Evolutionary conservation across 345 rosid species (phyloP), one percentile per base, ranked within the genome.

Genomic region (Aurinia saxatilis): DNA sequence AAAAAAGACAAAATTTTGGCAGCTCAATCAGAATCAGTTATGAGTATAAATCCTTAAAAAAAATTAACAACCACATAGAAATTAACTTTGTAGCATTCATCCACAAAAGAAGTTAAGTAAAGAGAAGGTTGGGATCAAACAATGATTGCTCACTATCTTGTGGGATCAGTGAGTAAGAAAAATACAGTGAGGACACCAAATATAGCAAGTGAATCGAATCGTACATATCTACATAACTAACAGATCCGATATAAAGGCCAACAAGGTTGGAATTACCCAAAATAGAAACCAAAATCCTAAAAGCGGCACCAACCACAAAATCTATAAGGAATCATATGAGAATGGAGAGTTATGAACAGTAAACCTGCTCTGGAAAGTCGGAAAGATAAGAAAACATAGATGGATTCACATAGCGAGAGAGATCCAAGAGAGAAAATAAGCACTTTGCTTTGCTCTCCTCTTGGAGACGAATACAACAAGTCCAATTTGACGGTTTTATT

Each of bases 171-270:
- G 70, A 49, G 0, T 3, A 13, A 11, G 5, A 45, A 3, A 6
- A 10, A 1, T 13, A 3, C 7, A n/a, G n/a, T 30, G 23, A 72
- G 36, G 63, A 71, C 42, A 58, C 66, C 73, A 59, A 66, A 61
- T 67, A 62, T 75, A 71, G 74, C 17, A 68, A 68, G 21, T 46
- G 58, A 76, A 71, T 47, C 17, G 27, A 31, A 45, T n/a, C n/a
- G n/a, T n/a, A n/a, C 65, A 38, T 23, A 44, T 44, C 12, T 17
- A 27, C 39, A 25, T 50, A 7, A 21, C 25, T 50, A 72, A 69
- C 15, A 73, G 87, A 84, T 86, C 96, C 98, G 83, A 79, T 63
- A 73, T 49, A 45, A 70, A 9, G 16, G 81, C 81, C 78, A 40
- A 30, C 34, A 4, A 56, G 45, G 71, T 65, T 61, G 60, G 69